Evolutionary conservation across 2,329 filamentous ascomycete species (phyloP), one percentile per base, ranked within the genome.

Genomic region (Pezicula rhizophila): DNA sequence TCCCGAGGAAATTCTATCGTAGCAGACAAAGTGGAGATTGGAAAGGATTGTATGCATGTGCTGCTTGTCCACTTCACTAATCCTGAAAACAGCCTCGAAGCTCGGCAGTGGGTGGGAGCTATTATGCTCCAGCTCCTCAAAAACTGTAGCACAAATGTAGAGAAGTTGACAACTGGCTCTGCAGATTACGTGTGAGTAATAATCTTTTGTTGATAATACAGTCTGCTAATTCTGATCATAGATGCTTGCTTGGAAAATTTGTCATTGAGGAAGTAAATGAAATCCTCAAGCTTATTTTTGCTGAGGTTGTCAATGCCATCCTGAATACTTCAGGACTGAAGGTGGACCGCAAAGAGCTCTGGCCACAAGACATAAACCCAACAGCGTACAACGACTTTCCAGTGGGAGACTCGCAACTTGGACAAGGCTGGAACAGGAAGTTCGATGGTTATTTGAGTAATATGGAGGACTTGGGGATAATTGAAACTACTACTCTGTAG

Each of bases 51-150:
- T 39, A 34, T 60, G 23, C 23, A 45, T 25, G 37, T 25, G n/a
- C 38, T 59, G 4, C 44, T 63, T 5, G 35, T 46, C 3, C 56
- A 52, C 17, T 62, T 64, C 37, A 20, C 54, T 3, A 49, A 59
- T 41, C 10, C 6, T 5, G 38, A 49, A 10, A 54, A 50, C 31
- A 26, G 46, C 28, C 20, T 35, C n/a, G 47, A 43, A 2, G 47
- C 57, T 39, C 50, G 60, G 42, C 53, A 56, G 63, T 61, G 59
- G 60, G 62, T 62, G 52, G 61, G 63, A 1, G 51, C 61, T 18
- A 42, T 64, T n/a, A 54, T 55, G 39, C 45, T 57, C n/a, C 54
- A 63, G 39, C 51, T 65, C 6, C 18, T 63, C 10, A 49, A 48
- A 25, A 54, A 41, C 5, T 56, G 45, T 5, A 26, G 52, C 1